Evolutionary conservation across 805 yeast genomes (phyloP).

Genomic region (Candida endomychidarum): DNA sequence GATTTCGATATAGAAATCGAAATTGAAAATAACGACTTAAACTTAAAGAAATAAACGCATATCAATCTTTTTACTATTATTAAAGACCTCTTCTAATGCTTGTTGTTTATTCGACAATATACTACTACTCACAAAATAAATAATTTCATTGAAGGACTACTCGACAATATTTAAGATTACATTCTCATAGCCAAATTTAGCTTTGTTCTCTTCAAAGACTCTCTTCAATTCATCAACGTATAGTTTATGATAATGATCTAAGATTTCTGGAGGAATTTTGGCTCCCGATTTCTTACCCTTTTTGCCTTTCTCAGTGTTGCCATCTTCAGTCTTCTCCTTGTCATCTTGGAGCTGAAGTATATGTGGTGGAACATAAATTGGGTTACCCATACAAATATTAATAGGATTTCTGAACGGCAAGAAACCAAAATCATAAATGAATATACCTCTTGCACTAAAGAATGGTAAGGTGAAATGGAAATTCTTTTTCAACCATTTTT

Average conservation of each 20-base stretch:
- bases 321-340: constrained; percentile 6
- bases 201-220: constrained; percentile 68
- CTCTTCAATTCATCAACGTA: constrained; percentile 65
- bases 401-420: constrained; percentile 83
- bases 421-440: constrained; percentile 89
- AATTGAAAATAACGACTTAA: constrained; percentile 8
- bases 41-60: constrained; percentile 8
- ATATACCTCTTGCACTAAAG: constrained; percentile 88
- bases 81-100: too few relatives aligned
- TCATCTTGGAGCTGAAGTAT: constrained; percentile 22
- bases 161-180: constrained; percentile 49
- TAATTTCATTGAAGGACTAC: too few relatives aligned
- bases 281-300: constrained; percentile 12
- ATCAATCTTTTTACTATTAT: too few relatives aligned
- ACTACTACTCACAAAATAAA: too few relatives aligned
- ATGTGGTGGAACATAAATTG: constrained; percentile 55
- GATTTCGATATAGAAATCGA: constrained; percentile 16
- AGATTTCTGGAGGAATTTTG: constrained; percentile 39
- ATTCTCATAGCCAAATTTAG: constrained; percentile 50
- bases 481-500: constrained; percentile 66
- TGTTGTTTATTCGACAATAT: too few relatives aligned
- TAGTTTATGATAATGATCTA: constrained; percentile 68
- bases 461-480: constrained; percentile 88
- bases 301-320: neutral
- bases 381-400: constrained; percentile 70